Evolutionary conservation across 257 asterid genomes (phyloP), one percentile per base, ranked within the genome.

Genomic region (Cordia subcordata): DNA sequence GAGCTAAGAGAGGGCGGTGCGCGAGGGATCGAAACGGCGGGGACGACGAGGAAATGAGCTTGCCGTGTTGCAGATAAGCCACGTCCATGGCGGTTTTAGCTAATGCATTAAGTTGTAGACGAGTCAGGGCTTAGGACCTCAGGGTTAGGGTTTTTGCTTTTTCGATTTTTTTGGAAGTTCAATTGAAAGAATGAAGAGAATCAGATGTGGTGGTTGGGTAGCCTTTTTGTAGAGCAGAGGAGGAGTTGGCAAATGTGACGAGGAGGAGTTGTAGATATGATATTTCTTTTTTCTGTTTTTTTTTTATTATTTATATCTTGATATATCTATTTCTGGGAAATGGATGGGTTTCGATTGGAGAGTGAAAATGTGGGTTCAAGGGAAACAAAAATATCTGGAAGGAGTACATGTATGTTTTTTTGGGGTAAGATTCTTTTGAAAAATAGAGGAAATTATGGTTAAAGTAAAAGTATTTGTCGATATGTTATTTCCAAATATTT

Each of bases 81-180:
- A 81, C 63, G 40, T 88, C 95, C 98, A 90, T 90, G 46, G 60
- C 17, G 22, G 49, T 39, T 8, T 37, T 32, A 16, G 13, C 6
- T 18, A 27, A 60, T 10, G 35, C 35, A 27, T 46, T 27, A 8
- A 33, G 35, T 8, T 19, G 11, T 11, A 17, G 40, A 60, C 51
- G 4, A 18, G 53, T 11, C 10, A 42, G 44, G 44, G 44, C 12
- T 39, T 39, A 64, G 35, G 37, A 64, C 39, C n/a, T n/a, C n/a
- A n/a, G 58, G 63, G 46, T 21, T 68, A 55, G 55, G 22, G 56
- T 8, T 62, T 22, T 15, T 42, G 4, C 35, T 3, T 2, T 42
- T 10, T n/a, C n/a, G n/a, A n/a, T n/a, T n/a, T n/a, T n/a, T n/a
- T n/a, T n/a, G n/a, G n/a, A n/a, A n/a, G n/a, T n/a, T n/a, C n/a